Base-by-base conservation (phyloP, 768 basidiomycete species). In the Xerocomellus amylosporus region DNA sequence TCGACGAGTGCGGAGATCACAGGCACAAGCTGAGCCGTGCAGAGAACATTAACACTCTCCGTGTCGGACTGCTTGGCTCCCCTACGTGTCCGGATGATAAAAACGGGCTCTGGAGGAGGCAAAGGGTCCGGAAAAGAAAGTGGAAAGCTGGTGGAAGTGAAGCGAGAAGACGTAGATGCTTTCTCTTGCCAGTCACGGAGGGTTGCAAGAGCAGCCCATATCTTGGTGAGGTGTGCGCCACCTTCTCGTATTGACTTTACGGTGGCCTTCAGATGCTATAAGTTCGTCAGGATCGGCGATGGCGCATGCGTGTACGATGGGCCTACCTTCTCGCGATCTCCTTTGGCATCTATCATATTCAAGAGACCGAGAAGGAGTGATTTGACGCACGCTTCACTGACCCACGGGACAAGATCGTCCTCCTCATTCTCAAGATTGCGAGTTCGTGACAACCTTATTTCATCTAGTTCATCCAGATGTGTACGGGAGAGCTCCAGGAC, bases 1-100 rank as follows among this genome's bases (percentile, higher is more conserved):
- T 86, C 76, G 14, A 87, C 77, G n/a, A 93, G 73, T 4, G 81
- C 77, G 8, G 76, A 56, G 28, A 91, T 63, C 20, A 88, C 76
- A 15, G 89, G 88, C 14, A 92, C 73, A 61, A 92, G 75, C 60
- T 90, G 90, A 5, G 77, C 77, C 0, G 87, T 73, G 19, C 63
- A 65, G 5, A 72, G 67, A 62, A 77, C 77, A 56, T 55, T 71
- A 53, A 67, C 73, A 53, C 51, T 54, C 36, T 53, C 69, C 20
- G 61, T 53, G 24, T 61, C 56, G 36, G 67, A 67, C 13, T 66
- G 64, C 15, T 71, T 66, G 36, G 46, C 56, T 37, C 72, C 73
- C 41, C 75, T 79, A 43, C 87, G 82, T 19, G 83, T 83, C 44
- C 70, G 74, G 34, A 77, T 75, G 17, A 73, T 59, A 5, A 67